Percentiles rank a stretch among this genome's conserved stretches.
Conservation (phyloP, 768 basidiomycete genomes). For the Mycena rebaudengoi region DNA sequence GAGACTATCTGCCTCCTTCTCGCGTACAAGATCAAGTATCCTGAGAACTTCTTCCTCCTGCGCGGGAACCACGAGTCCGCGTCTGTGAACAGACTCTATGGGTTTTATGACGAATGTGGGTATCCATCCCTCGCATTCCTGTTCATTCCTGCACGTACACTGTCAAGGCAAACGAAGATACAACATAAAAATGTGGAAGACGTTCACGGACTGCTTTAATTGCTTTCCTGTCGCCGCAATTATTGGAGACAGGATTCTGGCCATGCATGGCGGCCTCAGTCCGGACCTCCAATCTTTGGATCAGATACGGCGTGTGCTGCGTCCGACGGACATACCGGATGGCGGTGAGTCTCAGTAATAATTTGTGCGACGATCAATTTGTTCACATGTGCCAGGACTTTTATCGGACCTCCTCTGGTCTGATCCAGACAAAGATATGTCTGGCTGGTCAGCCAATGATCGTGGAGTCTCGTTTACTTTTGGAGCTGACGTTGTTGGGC, state of each 20-base stretch:
- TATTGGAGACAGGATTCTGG: constrained; percentile 99
- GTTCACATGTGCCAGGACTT: constrained; percentile 61
- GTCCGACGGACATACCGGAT: constrained; percentile 98
- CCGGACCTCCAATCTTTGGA: constrained; percentile 99
- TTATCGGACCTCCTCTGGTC: constrained; percentile 91
- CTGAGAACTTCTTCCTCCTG: constrained; percentile 90
- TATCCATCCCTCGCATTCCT: background rate
- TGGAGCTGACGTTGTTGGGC: constrained; percentile 95
- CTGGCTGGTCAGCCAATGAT: constrained; percentile 99
- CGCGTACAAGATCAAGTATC: constrained; percentile 52
- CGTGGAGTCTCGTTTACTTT: constrained; percentile 98
- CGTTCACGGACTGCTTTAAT: constrained; percentile 99
- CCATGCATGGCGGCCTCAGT: constrained; percentile 97
- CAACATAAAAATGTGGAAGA: constrained; percentile 99
- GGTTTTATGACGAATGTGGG: constrained; percentile 37
- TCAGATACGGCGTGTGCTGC: constrained; percentile 98
- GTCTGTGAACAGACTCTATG: constrained; percentile 87
- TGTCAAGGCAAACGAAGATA: constrained; percentile 97
- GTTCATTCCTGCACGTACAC: constrained; percentile 92
- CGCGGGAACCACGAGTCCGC: constrained; percentile 89
- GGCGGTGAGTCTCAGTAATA: too few relatives aligned
- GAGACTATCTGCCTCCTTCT: constrained; percentile 24
- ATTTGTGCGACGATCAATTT: too few relatives aligned
- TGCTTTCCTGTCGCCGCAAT: constrained; percentile 98
- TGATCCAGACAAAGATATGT: constrained; percentile 97